phyloP scores from a whole-genome alignment of 805 yeast species.

The Kregervanrija fluxuum region DNA sequence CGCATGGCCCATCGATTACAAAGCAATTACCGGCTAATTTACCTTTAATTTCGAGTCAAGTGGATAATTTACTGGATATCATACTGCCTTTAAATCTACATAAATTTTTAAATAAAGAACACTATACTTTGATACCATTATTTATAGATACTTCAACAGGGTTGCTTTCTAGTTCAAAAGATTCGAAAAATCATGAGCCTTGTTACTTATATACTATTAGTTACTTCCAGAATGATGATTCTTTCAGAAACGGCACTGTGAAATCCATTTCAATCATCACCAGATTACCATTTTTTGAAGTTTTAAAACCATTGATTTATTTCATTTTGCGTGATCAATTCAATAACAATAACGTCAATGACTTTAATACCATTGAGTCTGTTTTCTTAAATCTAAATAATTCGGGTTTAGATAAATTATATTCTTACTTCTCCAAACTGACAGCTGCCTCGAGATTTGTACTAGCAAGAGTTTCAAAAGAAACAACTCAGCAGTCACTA shows the following conservation, averaged over 20 bases:
- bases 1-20: slow-evolving; percentile 59
- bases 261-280: slow-evolving; percentile 43
- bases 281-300: slow-evolving; percentile 35
- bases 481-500: slow-evolving; percentile 4
- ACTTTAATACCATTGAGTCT: slow-evolving; percentile 6
- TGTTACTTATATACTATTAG: slow-evolving; percentile 24
- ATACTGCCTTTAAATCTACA: slow-evolving; percentile 33
- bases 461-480: slow-evolving; percentile 16
- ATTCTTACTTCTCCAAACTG: slow-evolving; percentile 9
- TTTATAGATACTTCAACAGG: slow-evolving; percentile 25
- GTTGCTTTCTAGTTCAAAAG: slow-evolving; percentile 12
- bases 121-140: slow-evolving; percentile 49
- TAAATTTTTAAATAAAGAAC: slow-evolving; percentile 40
- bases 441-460: slow-evolving; percentile 15
- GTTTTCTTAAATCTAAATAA: slow-evolving; percentile 12
- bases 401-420: slow-evolving; percentile 25
- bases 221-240: slow-evolving; percentile 24
- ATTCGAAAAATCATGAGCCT: slow-evolving; percentile 3
- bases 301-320: slow-evolving; percentile 41
- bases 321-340: slow-evolving; percentile 39
- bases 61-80: slow-evolving; percentile 21
- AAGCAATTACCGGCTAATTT: slow-evolving; percentile 50
- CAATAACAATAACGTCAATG: slow-evolving; percentile 6
- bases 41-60: slow-evolving; percentile 60
- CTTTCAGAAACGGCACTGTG: slow-evolving; percentile 33